Evolutionary conservation across 2,329 filamentous ascomycete genomes (phyloP), one percentile per base, ranked within the genome.

Genomic region (Neonectria magnoliae): DNA sequence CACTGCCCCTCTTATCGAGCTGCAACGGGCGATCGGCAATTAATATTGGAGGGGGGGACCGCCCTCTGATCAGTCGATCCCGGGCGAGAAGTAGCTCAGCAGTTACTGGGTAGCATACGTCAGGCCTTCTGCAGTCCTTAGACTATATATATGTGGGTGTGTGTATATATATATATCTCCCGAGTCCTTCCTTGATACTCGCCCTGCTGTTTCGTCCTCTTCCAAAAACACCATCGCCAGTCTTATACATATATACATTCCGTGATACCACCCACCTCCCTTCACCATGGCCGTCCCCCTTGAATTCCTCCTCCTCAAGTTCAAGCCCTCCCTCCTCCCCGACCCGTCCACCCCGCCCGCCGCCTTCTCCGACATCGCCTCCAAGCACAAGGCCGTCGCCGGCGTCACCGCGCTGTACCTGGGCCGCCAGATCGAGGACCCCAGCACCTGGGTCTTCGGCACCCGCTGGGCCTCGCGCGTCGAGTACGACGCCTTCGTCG

Each of bases 401-500:
- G 78, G 78, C 68, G 72, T 78, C 55, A 57, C 67, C 56, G 71
- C 72, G 57, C 64, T 80, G 33, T 76, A 81, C 66, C 68, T 76
- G 44, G 80, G 80, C 63, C 73, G 71, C 8, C 74, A 77, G 36
- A 58, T 78, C 53, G 80, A 81, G 67, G 70, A 75, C 25, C 75
- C 78, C 8, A 69, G 69, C 22, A 71, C 65, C 36, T 79, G 76
- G 73, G 69, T 76, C 51, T 72, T 77, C 59, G 69, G 77, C 54
- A 71, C 79, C 29, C 73, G 74, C 58, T 81, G 80, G 80, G 64
- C 70, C 47, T 78, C 77, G 9, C 59, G 66, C 8, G 70, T 70
- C 38, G 76, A 76, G 51, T 75, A 79, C 68, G 69, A 76, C 62
- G 77, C 78, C 65, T 85, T 83, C n/a, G 38, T 42, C 38, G 38